Conservation (phyloP, 306 rosid genomes). For the Dryas octopetala region DNA sequence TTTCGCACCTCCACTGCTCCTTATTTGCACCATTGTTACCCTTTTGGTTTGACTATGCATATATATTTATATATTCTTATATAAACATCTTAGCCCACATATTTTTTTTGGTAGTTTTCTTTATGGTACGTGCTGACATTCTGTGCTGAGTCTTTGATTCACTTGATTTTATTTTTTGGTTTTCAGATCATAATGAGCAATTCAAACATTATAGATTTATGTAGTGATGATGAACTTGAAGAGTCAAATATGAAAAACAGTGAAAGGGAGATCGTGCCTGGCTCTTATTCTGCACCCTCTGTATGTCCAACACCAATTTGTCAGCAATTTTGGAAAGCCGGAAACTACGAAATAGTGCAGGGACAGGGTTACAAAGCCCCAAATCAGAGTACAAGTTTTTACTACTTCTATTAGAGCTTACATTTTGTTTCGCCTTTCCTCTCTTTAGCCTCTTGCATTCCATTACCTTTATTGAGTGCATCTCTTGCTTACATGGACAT, state of each 20-base stretch:
- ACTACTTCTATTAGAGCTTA: not conserved
- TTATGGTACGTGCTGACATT: not conserved
- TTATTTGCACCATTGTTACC: not conserved
- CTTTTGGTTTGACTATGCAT: not conserved
- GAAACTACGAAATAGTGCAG: slow-evolving; percentile 52
- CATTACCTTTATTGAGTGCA: not conserved
- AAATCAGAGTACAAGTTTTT: slow-evolving; percentile 47
- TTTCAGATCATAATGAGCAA: slow-evolving; percentile 8
- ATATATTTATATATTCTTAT: too few relatives aligned
- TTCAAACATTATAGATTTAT: slow-evolving; percentile 53
- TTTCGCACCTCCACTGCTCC: not conserved
- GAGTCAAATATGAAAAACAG: slow-evolving; percentile 20
- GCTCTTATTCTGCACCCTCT: slow-evolving; percentile 50
- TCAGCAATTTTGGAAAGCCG: slow-evolving; percentile 93
- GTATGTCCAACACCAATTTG: slow-evolving; percentile 55
- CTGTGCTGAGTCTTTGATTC: not conserved
- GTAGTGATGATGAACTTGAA: slow-evolving; percentile 43
- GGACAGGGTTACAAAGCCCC: slow-evolving; percentile 37
- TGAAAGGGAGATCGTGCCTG: slow-evolving; percentile 7
- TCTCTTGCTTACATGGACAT: not conserved
- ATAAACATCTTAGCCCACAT: not conserved
- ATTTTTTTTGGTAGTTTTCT: not conserved
- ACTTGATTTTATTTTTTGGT: not conserved
- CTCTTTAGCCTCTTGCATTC: not conserved
- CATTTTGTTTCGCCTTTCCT: not conserved